Evolutionary conservation across 2,329 filamentous ascomycete species (phyloP), one percentile per base, ranked within the genome.

Genomic region (Curvularia sp.): DNA sequence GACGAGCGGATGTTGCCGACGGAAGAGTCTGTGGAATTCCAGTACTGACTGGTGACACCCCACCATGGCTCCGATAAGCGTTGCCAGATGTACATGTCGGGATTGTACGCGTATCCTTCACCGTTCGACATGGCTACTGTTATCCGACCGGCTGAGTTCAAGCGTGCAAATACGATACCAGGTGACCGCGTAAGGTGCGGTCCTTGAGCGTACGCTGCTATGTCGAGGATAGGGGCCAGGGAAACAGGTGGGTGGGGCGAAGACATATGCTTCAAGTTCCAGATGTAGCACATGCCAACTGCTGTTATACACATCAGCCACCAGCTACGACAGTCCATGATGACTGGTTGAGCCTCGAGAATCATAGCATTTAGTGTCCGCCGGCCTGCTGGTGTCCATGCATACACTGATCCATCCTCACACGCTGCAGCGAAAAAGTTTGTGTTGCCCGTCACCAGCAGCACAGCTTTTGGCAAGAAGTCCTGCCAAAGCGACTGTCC

Each of bases 1-100:
- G 87, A 89, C 2, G 91, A 87, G 64, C 92, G 88, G 36, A 97
- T 79, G 49, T 93, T 91, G 47, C 90, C 89, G 52, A 97, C 87
- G 0, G 93, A 93, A 1, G 92, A 93, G 71, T 97, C 95, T 52
- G 93, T 96, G 0, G 93, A 96, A 77, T 99, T 98, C 96, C 95
- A 99, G 76, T 99, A 99, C 74, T 99, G 95, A 67, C 92, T 96
- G 18, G 93, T 93, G 0, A 98, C 93, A 0, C 94, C 94, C 93
- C 95, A 99, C 95, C 95, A 99, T 1, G 92, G 86, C 74, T 99
- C 96, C 2, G 93, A 96, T n/a, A 99, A 83, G 9, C 93, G 88
- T 77, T 98, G 94, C 95, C 95, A 99, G 7, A 88, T 86, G 76
- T 88, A 94, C 89, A 99, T 91, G 18, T 85, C 84, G 0, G 90